These are phyloP conservation scores for Magnaporthiopsis poae DNA, from an alignment of 2,329 filamentous ascomycete genomes.

Conservation along the genomic window DNA sequence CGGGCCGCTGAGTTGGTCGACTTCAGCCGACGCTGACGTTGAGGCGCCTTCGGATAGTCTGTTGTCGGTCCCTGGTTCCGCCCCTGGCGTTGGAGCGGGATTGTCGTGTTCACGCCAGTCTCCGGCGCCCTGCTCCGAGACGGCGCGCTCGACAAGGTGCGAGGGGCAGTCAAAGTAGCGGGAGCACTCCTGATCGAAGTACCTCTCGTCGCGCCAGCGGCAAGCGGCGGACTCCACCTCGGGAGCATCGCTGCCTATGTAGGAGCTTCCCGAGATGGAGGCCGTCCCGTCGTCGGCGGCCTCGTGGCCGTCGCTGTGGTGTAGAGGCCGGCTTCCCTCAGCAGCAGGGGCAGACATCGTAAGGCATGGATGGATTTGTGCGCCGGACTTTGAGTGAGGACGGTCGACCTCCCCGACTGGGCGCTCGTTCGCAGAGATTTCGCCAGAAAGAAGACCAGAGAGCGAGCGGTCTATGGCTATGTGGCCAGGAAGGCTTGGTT, in stretches of 20 bases:
- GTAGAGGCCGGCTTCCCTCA: slow-evolving; percentile 4
- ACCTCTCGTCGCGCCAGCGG: slow-evolving; percentile 28
- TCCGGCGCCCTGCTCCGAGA: slow-evolving; percentile 19
- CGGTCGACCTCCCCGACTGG: no score
- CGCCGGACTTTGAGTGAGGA: not conserved
- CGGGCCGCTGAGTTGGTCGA: not conserved
- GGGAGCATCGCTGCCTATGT: slow-evolving; percentile 25
- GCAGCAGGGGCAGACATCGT: slow-evolving; percentile 1
- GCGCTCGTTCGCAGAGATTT: not conserved
- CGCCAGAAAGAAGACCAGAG: not conserved
- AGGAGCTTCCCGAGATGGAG: slow-evolving; percentile 26
- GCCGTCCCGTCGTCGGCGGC: slow-evolving; percentile 11
- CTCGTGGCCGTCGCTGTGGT: not conserved
- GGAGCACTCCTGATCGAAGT: slow-evolving; percentile 34
- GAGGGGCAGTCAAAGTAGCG: slow-evolving; percentile 40
- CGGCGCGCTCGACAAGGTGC: slow-evolving; percentile 30
- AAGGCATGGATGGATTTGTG: slow-evolving; percentile 1
- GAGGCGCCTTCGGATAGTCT: not conserved
- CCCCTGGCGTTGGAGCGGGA: not conserved
- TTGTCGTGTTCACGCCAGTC: not conserved
- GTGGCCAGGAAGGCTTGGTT: not conserved
- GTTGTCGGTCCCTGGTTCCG: not conserved
- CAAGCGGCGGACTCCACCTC: slow-evolving; percentile 19
- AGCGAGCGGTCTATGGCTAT: not conserved
- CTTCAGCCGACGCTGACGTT: no score